phyloP scores from a whole-genome alignment of 495 filamentous ascomycete genomes.

The Symbiotaphrina buchneri region DNA sequence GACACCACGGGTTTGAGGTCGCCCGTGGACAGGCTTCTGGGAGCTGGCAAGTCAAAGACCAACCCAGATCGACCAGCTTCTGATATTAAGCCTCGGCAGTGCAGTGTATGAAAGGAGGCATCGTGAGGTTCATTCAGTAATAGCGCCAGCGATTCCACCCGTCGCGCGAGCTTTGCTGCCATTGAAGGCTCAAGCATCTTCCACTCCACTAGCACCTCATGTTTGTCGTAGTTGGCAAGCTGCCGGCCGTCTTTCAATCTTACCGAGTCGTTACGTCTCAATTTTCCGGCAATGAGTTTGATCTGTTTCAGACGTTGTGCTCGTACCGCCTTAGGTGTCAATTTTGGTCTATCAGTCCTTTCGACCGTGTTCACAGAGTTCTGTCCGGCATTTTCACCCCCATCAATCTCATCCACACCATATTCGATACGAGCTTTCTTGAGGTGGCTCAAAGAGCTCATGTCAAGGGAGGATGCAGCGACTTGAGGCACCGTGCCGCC shows the following conservation, averaged over 20 bases:
- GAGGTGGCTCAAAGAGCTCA: slow-evolving; percentile 7
- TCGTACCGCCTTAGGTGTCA: slow-evolving; percentile 6
- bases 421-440: slow-evolving; percentile 10
- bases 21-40: too few relatives aligned
- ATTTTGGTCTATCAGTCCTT: too few relatives aligned
- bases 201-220: slow-evolving; percentile 1
- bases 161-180: slow-evolving; percentile 2
- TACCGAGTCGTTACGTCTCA: background rate
- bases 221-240: background rate
- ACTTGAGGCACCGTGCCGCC: slow-evolving; percentile 1
- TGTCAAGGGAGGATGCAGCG: slow-evolving; percentile 5
- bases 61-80: slow-evolving; percentile 13
- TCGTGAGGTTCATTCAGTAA: slow-evolving; percentile 11
- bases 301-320: background rate
- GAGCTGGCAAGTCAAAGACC: slow-evolving; percentile 13
- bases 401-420: slow-evolving; percentile 8
- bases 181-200: background rate
- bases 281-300: background rate
- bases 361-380: too few relatives aligned
- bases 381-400: too few relatives aligned
- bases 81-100: slow-evolving; percentile 15
- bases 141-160: slow-evolving; percentile 9
- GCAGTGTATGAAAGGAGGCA: slow-evolving; percentile 13
- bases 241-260: background rate
- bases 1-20: slow-evolving; percentile 3